A percentile compares a stretch with the other conserved stretches of the same genome.
Evolutionary conservation across 768 basidiomycete species (phyloP).

Genomic region (Hirschioporus abietinus): DNA sequence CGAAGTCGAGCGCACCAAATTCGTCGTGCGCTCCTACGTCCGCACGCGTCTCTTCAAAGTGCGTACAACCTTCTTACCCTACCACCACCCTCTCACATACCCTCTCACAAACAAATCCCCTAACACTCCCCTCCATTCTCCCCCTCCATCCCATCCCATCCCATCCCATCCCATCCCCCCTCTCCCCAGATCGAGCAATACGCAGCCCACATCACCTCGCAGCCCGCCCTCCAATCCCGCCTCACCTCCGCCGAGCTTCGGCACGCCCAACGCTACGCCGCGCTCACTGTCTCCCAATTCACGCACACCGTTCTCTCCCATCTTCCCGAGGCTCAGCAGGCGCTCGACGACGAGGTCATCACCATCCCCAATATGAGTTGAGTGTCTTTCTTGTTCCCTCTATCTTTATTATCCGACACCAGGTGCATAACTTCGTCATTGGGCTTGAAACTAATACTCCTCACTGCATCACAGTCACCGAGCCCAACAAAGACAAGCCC

Average conservation of each 20-base stretch:
- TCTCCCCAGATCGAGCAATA: constrained; percentile 75
- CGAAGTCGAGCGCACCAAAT: constrained; percentile 91
- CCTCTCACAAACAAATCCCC: too few species aligned
- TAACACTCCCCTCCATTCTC: constrained; percentile 4
- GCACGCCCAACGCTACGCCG: constrained; percentile 72
- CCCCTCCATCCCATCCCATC: constrained; percentile 5
- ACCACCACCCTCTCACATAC: constrained; percentile 6
- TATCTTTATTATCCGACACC: not conserved
- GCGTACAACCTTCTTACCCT: constrained; percentile 13
- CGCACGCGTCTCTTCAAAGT: constrained; percentile 86
- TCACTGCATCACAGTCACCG: constrained; percentile 45
- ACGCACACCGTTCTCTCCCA: constrained; percentile 75
- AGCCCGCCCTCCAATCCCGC: constrained; percentile 66
- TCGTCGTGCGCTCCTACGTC: constrained; percentile 84
- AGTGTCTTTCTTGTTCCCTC: constrained; percentile 20
- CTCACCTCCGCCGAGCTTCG: constrained; percentile 80
- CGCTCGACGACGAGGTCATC: constrained; percentile 67
- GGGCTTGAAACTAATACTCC: too few species aligned
- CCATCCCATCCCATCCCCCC: not conserved
- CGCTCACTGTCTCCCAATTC: constrained; percentile 73
- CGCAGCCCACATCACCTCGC: constrained; percentile 70
- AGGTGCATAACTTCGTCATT: constrained; percentile 1
- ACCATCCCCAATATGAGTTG: constrained; percentile 74
- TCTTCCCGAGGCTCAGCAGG: constrained; percentile 70
- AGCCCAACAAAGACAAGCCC: constrained; percentile 69